These are phyloP conservation scores for Kuraishia capsulata DNA, from an alignment of 805 yeast genomes.

Conservation along the genomic window DNA sequence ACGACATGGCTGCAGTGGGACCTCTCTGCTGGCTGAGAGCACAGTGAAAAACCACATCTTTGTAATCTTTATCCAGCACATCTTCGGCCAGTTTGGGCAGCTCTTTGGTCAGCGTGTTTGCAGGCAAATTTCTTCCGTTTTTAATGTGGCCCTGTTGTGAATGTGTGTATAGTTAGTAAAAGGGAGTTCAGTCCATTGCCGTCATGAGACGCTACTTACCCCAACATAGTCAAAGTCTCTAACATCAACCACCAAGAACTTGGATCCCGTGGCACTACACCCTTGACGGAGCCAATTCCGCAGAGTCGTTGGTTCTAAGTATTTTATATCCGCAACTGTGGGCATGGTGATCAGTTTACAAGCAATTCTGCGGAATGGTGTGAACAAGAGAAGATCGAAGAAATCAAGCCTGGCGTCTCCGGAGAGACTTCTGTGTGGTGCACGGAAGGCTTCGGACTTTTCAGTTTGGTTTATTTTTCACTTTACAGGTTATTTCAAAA, in stretches of 20 bases:
- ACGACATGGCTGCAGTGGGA: constrained; percentile 70
- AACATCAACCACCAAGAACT: constrained; percentile 65
- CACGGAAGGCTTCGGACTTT: too few relatives aligned
- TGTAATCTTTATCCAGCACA: constrained; percentile 21
- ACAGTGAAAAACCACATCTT: constrained; percentile 79
- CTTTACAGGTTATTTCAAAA: too few relatives aligned
- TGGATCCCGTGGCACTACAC: constrained; percentile 25
- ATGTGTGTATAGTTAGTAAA: too few relatives aligned
- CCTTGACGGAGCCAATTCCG: constrained; percentile 35
- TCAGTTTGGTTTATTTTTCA: too few relatives aligned
- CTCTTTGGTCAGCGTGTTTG: constrained; percentile 30
- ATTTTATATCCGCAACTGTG: constrained; percentile 33
- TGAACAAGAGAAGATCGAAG: too few relatives aligned
- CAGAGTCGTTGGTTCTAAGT: constrained; percentile 35
- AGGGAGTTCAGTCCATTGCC: too few relatives aligned
- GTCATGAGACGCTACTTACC: constrained; percentile 29
- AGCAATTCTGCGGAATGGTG: too few relatives aligned
- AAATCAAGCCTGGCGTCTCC: too few relatives aligned
- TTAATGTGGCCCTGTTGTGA: constrained; percentile 54
- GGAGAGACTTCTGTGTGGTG: too few relatives aligned
- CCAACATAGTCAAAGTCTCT: constrained; percentile 80
- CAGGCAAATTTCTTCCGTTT: constrained; percentile 48
- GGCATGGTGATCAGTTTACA: constrained; percentile 4
- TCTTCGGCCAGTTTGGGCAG: constrained; percentile 28
- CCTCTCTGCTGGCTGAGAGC: constrained; percentile 89